Conservation (phyloP, 352 stramenopile genomes). For the Lagenidium sp. region DNA sequence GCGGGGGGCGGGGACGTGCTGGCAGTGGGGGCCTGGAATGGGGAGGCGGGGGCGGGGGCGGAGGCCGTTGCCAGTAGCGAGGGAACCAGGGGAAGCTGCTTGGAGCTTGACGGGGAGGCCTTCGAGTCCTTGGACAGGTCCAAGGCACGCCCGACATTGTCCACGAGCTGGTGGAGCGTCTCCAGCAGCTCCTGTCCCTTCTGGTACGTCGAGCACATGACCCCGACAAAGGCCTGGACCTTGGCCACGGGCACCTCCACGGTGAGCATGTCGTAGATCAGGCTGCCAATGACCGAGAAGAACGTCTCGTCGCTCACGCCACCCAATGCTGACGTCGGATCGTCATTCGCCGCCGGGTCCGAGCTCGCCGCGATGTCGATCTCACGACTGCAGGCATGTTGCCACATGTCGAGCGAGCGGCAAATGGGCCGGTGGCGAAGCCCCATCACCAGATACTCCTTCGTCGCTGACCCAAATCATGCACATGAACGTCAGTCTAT, state of each 20-base stretch:
- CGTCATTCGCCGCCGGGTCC: constrained; percentile 21
- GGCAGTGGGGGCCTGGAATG: constrained; percentile 4
- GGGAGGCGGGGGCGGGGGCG: too few relatives aligned
- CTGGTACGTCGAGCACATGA: constrained; percentile 81
- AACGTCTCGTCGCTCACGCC: constrained; percentile 60
- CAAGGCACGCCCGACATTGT: constrained; percentile 71
- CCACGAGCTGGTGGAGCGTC: constrained; percentile 70
- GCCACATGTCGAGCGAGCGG: constrained; percentile 75
- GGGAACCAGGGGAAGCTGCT: too few relatives aligned
- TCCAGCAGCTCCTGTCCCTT: constrained; percentile 56
- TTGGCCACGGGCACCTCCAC: constrained; percentile 67
- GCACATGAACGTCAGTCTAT: not conserved
- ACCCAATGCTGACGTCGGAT: not conserved
- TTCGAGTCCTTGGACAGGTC: constrained; percentile 72
- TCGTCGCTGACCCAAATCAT: constrained; percentile 38
- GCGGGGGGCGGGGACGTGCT: not conserved
- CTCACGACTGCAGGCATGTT: constrained; percentile 75
- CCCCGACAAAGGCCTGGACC: constrained; percentile 65
- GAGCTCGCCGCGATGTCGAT: constrained; percentile 42
- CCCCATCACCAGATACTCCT: constrained; percentile 67
- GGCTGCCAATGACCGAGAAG: constrained; percentile 71
- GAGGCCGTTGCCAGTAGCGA: too few relatives aligned
- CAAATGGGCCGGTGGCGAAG: constrained; percentile 60
- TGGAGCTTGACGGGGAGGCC: constrained; percentile 18
- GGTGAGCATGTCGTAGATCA: constrained; percentile 83